phyloP scores from a whole-genome alignment of 345 rosid genomes.

The Syzygium grande region DNA sequence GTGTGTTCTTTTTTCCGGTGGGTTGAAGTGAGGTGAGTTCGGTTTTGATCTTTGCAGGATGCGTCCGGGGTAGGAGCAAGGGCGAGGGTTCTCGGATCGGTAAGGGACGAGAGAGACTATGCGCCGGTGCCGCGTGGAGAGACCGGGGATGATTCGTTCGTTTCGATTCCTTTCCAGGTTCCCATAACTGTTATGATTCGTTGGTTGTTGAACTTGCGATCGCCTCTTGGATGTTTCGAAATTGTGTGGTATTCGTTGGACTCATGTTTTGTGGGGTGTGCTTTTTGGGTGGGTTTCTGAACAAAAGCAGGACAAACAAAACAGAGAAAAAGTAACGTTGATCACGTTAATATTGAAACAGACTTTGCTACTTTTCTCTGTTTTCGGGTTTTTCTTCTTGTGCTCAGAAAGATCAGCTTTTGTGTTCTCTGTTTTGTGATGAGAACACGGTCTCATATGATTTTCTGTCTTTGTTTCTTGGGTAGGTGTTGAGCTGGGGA shows the following conservation, averaged over 20 bases:
- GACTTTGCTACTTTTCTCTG: not conserved
- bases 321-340: not conserved
- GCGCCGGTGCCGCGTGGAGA: conserved; percentile 21
- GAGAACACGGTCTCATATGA: not conserved
- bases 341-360: not conserved
- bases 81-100: conserved; percentile 19
- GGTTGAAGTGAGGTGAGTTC: not conserved
- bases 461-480: not conserved
- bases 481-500: conserved; percentile 67
- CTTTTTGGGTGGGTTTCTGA: not conserved
- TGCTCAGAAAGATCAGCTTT: not conserved
- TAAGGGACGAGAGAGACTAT: conserved; percentile 8
- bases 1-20: not conserved
- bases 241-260: not conserved
- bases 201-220: not conserved
- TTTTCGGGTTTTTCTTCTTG: not conserved
- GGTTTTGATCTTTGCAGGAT: conserved; percentile 5
- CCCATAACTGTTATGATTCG: not conserved
- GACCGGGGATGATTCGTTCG: conserved; percentile 38
- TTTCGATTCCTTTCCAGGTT: conserved; percentile 52
- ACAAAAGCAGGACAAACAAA: not conserved
- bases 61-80: not conserved
- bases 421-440: not conserved
- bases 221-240: not conserved
- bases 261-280: not conserved